phyloP scores from a whole-genome alignment of 768 basidiomycete species.

The Tulasnella sp. region DNA sequence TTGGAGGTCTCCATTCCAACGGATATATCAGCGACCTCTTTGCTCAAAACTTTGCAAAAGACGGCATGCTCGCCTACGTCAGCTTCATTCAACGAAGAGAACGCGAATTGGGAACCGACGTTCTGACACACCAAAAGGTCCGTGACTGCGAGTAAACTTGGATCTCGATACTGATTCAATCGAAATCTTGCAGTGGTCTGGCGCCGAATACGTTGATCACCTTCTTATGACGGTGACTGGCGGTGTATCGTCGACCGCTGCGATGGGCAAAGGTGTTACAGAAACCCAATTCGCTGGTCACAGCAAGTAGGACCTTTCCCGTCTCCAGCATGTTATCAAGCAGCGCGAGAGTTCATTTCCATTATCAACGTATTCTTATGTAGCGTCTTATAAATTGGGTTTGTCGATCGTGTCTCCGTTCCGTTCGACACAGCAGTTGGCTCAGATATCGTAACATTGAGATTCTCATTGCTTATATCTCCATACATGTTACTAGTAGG shows the following conservation, averaged over 20 bases:
- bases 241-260: slow-evolving; percentile 93
- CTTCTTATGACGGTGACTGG: slow-evolving; percentile 95
- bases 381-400: background rate
- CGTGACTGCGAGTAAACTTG: background rate
- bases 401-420: no score
- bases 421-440: no score
- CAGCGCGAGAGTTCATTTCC: background rate
- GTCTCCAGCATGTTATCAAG: background rate
- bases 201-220: slow-evolving; percentile 88
- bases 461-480: no score
- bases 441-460: no score
- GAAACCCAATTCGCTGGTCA: slow-evolving; percentile 68
- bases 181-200: slow-evolving; percentile 68
- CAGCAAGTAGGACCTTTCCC: background rate
- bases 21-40: slow-evolving; percentile 94
- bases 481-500: no score
- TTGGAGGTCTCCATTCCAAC: slow-evolving; percentile 95
- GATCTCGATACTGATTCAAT: background rate
- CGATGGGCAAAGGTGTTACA: slow-evolving; percentile 97
- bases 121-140: slow-evolving; percentile 95
- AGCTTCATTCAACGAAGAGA: slow-evolving; percentile 90
- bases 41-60: slow-evolving; percentile 80
- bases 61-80: slow-evolving; percentile 99
- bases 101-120: slow-evolving; percentile 89
- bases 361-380: background rate